A percentile compares a stretch with the other conserved stretches of the same genome.
phyloP scores from a whole-genome alignment of 345 rosid species.

The Eucalyptus globulus region DNA sequence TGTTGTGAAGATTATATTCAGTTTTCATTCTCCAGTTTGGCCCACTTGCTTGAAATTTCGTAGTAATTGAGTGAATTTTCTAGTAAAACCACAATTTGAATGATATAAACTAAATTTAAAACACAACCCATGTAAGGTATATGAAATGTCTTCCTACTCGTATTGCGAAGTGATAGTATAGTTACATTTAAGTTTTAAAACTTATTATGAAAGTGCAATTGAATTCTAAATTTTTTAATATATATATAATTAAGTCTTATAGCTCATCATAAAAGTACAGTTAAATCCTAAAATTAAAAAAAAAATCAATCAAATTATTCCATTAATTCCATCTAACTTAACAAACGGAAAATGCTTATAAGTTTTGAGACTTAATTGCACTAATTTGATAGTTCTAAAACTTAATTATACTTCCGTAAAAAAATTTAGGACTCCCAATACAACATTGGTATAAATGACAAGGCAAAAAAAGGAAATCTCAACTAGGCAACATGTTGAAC shows the following conservation, averaged over 20 bases:
- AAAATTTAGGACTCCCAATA: too few species aligned
- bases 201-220: fast-evolving
- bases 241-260: too few species aligned
- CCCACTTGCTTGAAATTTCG: neutral
- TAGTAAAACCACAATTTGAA: neutral
- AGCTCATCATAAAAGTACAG: fast-evolving
- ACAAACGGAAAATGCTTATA: fast-evolving
- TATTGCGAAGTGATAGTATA: neutral
- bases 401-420: too few species aligned
- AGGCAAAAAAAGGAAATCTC: neutral
- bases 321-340: too few species aligned
- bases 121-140: neutral
- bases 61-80: neutral
- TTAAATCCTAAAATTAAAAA: fast-evolving
- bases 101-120: neutral
- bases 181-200: neutral
- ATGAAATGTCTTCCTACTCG: neutral
- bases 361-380: too few species aligned
- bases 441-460: neutral
- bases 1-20: neutral
- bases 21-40: neutral
- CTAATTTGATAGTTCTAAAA: too few species aligned
- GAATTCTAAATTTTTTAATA: too few species aligned
- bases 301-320: too few species aligned
- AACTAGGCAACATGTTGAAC: neutral